Percentiles rank a stretch among this genome's conserved stretches.
phyloP scores from a whole-genome alignment of 257 asterid genomes.

The Mentha longifolia region DNA sequence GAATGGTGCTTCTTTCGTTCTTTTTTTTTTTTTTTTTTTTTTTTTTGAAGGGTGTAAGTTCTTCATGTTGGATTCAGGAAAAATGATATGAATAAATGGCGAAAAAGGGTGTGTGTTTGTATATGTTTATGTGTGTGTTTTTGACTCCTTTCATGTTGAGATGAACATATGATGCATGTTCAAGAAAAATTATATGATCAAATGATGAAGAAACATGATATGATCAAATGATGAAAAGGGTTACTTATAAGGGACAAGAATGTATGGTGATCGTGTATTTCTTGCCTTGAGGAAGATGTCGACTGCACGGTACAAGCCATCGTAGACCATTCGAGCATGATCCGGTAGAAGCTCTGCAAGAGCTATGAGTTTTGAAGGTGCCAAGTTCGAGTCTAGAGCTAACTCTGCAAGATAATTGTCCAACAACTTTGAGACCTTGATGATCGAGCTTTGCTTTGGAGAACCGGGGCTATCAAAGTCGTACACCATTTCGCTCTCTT shows the following conservation, averaged over 20 bases:
- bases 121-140: too few species aligned
- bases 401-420: slow-evolving; percentile 87
- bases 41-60: too few species aligned
- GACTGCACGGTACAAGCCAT: slow-evolving; percentile 83
- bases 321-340: slow-evolving; percentile 79
- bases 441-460: slow-evolving; percentile 87
- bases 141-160: too few species aligned
- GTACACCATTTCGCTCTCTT: slow-evolving; percentile 73
- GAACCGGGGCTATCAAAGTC: slow-evolving; percentile 89
- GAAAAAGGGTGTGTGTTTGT: too few species aligned
- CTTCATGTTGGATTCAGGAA: too few species aligned
- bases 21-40: too few species aligned
- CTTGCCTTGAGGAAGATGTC: slow-evolving; percentile 94
- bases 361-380: slow-evolving; percentile 67
- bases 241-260: too few species aligned
- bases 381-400: slow-evolving; percentile 74
- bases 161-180: too few species aligned
- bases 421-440: slow-evolving; percentile 79
- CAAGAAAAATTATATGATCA: not conserved
- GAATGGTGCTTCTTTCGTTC: too few species aligned
- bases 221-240: not conserved
- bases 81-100: too few species aligned
- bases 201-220: not conserved
- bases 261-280: slow-evolving; percentile 2
- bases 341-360: slow-evolving; percentile 85